Evolutionary conservation across 352 stramenopile species (phyloP).

Genomic region (Pythium phragmitis): DNA sequence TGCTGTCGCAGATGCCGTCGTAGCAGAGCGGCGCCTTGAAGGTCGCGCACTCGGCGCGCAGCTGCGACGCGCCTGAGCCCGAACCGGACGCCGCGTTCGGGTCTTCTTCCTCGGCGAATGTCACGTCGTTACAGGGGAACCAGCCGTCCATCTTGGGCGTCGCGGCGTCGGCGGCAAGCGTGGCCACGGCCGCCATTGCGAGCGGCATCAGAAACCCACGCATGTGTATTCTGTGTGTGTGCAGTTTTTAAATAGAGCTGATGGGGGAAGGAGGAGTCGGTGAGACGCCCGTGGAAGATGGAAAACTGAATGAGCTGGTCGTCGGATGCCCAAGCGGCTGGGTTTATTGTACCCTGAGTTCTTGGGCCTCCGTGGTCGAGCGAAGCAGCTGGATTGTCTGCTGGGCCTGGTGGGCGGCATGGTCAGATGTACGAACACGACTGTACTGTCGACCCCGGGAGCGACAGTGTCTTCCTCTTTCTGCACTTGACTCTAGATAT

Average conservation of each 20-base stretch:
- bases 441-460: too few species aligned
- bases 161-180: not conserved
- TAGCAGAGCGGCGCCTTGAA: slow-evolving; percentile 43
- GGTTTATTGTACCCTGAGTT: too few species aligned
- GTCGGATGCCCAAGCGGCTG: too few species aligned
- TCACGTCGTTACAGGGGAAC: slow-evolving; percentile 33
- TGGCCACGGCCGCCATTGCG: slow-evolving; percentile 3
- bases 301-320: too few species aligned
- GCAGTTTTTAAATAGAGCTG: too few species aligned
- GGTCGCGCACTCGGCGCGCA: slow-evolving; percentile 37
- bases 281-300: too few species aligned
- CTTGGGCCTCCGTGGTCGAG: too few species aligned
- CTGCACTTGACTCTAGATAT: not conserved
- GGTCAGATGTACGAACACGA: too few species aligned
- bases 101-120: slow-evolving; percentile 12
- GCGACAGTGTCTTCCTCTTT: not conserved
- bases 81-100: not conserved
- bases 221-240: not conserved
- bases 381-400: too few species aligned
- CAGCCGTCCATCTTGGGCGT: slow-evolving; percentile 40
- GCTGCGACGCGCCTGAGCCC: not conserved
- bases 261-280: too few species aligned
- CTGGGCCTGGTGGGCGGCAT: too few species aligned
- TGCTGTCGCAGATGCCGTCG: slow-evolving; percentile 33
- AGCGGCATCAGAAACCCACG: slow-evolving; percentile 1